Conservation (phyloP, 768 basidiomycete species). For the Epithele typhae region DNA sequence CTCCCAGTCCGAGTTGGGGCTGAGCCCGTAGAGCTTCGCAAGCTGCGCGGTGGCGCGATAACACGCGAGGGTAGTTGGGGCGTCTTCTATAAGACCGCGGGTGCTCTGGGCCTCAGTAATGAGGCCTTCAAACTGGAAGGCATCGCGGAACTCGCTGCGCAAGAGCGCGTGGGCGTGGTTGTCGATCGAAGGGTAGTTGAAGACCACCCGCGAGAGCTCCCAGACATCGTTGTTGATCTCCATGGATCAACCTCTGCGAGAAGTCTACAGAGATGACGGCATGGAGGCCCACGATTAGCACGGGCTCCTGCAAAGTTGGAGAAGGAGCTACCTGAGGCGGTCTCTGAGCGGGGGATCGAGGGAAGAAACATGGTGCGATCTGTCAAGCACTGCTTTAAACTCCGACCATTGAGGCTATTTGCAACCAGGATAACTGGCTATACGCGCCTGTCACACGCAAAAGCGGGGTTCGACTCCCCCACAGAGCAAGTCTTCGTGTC, state of each 20-base stretch:
- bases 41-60: constrained; percentile 56
- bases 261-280: too few species aligned
- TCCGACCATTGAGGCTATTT: too few species aligned
- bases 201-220: constrained; percentile 12
- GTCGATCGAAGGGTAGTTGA: constrained; percentile 57
- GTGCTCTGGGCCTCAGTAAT: constrained; percentile 59
- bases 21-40: constrained; percentile 42
- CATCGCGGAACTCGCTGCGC: constrained; percentile 36
- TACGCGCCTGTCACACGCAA: constrained; percentile 23
- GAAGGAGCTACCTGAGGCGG: too few species aligned
- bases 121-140: constrained; percentile 57
- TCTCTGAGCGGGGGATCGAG: too few species aligned
- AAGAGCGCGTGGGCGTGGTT: constrained; percentile 79
- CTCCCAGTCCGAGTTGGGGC: constrained; percentile 46
- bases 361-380: too few species aligned
- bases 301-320: too few species aligned
- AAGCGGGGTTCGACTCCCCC: constrained; percentile 32
- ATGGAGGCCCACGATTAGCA: too few species aligned
- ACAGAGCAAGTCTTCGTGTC: constrained; percentile 2
- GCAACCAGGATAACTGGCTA: too few species aligned
- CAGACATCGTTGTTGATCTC: constrained; percentile 10
- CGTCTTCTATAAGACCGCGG: constrained; percentile 43
- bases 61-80: constrained; percentile 53
- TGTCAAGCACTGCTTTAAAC: too few species aligned
- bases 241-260: too few species aligned